Percentiles rank a stretch among this genome's conserved stretches.
Evolutionary conservation across 306 rosid species (phyloP).

Genomic region (Albizia julibrissin): DNA sequence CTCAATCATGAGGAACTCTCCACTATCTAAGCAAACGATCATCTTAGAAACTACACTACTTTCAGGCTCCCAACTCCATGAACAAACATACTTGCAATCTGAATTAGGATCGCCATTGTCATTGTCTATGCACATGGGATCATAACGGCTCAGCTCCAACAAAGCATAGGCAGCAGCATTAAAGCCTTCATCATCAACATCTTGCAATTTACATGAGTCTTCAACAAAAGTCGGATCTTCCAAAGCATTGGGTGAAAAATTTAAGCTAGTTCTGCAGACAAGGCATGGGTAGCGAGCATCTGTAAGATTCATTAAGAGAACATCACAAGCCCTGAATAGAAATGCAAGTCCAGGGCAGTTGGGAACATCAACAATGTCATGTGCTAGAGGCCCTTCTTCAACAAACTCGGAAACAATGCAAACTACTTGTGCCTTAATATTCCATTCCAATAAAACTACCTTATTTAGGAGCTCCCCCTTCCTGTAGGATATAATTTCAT

Average conservation of each 20-base stretch:
- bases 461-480: slow-evolving; percentile 60
- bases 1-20: slow-evolving; percentile 84
- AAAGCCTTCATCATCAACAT: slow-evolving; percentile 82
- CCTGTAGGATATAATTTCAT: slow-evolving; percentile 51
- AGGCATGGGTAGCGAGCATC: slow-evolving; percentile 67
- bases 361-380: slow-evolving; percentile 81
- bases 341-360: slow-evolving; percentile 78
- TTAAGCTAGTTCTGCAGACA: slow-evolving; percentile 64
- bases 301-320: slow-evolving; percentile 86
- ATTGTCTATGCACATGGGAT: slow-evolving; percentile 93
- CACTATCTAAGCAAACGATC: slow-evolving; percentile 75
- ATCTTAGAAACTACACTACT: slow-evolving; percentile 59
- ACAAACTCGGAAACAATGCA: slow-evolving; percentile 58
- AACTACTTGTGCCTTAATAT: slow-evolving; percentile 53
- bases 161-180: slow-evolving; percentile 92
- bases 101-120: slow-evolving; percentile 55
- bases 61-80: slow-evolving; percentile 95
- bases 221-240: slow-evolving; percentile 76
- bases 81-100: slow-evolving; percentile 62
- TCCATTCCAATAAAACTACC: slow-evolving; percentile 79
- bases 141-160: slow-evolving; percentile 76
- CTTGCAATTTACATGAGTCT: slow-evolving; percentile 73
- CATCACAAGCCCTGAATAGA: slow-evolving; percentile 86
- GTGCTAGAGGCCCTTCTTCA: slow-evolving; percentile 80
- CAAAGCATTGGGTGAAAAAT: slow-evolving; percentile 57